Evolutionary conservation across 176 grass and related monocot genomes (phyloP).

Genomic region (Phyllostachys edulis): DNA sequence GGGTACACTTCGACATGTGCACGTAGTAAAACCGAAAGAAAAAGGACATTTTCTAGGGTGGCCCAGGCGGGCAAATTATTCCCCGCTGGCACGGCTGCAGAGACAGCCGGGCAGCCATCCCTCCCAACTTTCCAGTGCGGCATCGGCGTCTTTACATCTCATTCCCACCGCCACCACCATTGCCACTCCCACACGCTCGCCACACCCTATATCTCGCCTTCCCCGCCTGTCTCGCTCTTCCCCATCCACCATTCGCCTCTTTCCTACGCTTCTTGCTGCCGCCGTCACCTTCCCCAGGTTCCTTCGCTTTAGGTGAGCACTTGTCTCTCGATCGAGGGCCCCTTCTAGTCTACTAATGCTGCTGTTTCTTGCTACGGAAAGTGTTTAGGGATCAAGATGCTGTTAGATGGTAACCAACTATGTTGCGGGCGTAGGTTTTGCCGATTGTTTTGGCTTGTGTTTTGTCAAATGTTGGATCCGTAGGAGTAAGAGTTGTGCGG

Average conservation of each 20-base stretch:
- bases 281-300: slow-evolving; percentile 14
- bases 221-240: not conserved
- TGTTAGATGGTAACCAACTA: not conserved
- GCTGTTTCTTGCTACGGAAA: not conserved
- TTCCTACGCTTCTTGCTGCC: slow-evolving; percentile 34
- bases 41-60: not conserved
- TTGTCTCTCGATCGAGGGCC: not conserved
- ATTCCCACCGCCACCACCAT: slow-evolving; percentile 7
- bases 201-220: slow-evolving; percentile 38
- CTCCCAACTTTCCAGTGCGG: slow-evolving; percentile 49
- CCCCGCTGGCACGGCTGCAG: slow-evolving; percentile 37
- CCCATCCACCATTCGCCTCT: slow-evolving; percentile 28
- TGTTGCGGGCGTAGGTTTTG: not conserved
- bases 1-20: not conserved
- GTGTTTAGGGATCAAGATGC: not conserved
- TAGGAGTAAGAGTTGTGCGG: not conserved
- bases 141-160: slow-evolving; percentile 46
- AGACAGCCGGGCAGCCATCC: slow-evolving; percentile 5
- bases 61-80: slow-evolving; percentile 40
- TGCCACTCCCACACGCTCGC: slow-evolving; percentile 24
- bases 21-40: not conserved
- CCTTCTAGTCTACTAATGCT: not conserved
- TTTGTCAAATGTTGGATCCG: slow-evolving; percentile 15
- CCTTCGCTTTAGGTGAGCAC: slow-evolving; percentile 34
- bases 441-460: not conserved